These are phyloP conservation scores for Eruca vesicaria DNA, from an alignment of 441 rosid species.

Conservation along the genomic window DNA sequence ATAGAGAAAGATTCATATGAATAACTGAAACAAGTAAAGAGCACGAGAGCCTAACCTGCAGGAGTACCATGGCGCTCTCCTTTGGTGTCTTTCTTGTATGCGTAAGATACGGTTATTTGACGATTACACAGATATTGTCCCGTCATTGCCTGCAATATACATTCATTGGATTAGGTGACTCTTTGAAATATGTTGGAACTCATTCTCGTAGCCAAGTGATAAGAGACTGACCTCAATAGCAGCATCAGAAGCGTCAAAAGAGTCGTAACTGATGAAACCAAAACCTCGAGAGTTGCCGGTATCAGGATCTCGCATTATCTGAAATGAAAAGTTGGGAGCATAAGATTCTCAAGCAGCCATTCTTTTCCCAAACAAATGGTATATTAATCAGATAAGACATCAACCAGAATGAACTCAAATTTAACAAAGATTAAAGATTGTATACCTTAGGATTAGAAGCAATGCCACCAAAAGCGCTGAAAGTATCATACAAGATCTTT, in stretches of 20 bases:
- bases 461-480: conserved; percentile 94
- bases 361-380: not conserved
- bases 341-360: conserved; percentile 13
- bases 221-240: conserved; percentile 72
- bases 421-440: not conserved
- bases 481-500: conserved; percentile 91
- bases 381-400: not conserved
- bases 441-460: conserved; percentile 97
- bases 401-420: not conserved
- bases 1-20: not conserved
- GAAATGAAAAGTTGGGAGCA: conserved; percentile 17
- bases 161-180: not conserved
- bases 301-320: conserved; percentile 99
- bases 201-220: not conserved
- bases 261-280: conserved; percentile 95
- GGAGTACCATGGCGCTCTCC: conserved; percentile 98
- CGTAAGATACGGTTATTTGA: conserved; percentile 94
- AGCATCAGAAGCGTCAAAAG: conserved; percentile 96
- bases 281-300: conserved; percentile 96
- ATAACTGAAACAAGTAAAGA: not conserved
- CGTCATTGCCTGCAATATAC: conserved; percentile 75
- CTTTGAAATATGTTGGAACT: not conserved
- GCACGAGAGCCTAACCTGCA: conserved; percentile 61
- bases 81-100: conserved; percentile 97
- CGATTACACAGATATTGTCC: conserved; percentile 96